phyloP scores from a whole-genome alignment of 257 asterid species.

The Fraxinus anomala region DNA sequence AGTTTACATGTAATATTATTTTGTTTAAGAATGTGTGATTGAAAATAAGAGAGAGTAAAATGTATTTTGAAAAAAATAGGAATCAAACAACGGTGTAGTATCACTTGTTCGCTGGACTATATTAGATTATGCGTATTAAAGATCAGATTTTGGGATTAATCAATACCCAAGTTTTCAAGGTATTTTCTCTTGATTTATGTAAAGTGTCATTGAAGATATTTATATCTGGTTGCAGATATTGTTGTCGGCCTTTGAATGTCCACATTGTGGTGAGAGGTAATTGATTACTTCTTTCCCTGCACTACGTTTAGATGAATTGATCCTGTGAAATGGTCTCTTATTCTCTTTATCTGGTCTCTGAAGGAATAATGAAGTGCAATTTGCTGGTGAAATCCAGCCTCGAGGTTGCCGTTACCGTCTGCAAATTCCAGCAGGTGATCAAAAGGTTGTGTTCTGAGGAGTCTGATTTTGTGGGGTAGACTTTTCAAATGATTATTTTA shows the following conservation, averaged over 20 bases:
- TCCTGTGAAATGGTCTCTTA: slow-evolving; percentile 24
- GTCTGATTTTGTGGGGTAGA: slow-evolving; percentile 8
- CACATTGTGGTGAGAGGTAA: slow-evolving; percentile 95
- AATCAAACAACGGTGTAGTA: no score
- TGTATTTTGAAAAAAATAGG: no score
- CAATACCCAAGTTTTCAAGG: not conserved
- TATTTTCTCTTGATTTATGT: not conserved
- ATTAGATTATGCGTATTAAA: not conserved
- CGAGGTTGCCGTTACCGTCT: slow-evolving; percentile 71
- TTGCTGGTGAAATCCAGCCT: slow-evolving; percentile 95
- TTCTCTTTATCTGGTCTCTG: slow-evolving; percentile 21
- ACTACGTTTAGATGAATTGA: not conserved
- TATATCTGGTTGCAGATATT: slow-evolving; percentile 56
- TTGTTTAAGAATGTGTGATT: no score
- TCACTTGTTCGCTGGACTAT: not conserved
- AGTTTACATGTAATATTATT: no score
- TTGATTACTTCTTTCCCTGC: slow-evolving; percentile 16
- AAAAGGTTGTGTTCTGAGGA: slow-evolving; percentile 60
- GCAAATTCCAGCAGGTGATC: slow-evolving; percentile 66
- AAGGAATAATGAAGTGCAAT: slow-evolving; percentile 94
- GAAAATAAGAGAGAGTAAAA: no score
- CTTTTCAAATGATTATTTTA: not conserved
- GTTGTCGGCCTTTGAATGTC: slow-evolving; percentile 93
- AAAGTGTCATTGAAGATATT: not conserved
- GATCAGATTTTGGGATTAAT: not conserved